A percentile compares a stretch with the other conserved stretches of the same genome.
Conservation (phyloP, 805 yeast species). For the Sungouiozyma ichnusensis region DNA sequence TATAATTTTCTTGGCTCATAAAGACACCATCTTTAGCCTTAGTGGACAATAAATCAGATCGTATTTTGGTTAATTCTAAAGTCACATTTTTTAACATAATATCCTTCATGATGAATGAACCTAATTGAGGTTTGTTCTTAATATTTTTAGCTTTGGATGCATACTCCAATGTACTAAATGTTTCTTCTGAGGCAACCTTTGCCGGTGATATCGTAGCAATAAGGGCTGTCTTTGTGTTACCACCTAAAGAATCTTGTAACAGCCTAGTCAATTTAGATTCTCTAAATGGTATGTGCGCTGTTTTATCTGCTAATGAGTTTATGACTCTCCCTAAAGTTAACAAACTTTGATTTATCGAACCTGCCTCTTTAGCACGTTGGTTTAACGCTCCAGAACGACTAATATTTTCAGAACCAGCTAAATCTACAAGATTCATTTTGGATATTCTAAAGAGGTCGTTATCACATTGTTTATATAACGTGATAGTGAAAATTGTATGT, state of each 20-base stretch:
- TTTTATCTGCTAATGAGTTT: constrained; percentile 54
- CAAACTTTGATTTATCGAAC: constrained; percentile 80
- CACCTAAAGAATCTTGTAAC: constrained; percentile 77
- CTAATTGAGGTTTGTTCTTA: constrained; percentile 59
- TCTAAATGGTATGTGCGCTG: constrained; percentile 72
- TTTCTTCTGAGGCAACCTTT: constrained; percentile 63
- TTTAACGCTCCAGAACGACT: constrained; percentile 78
- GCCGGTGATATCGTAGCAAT: constrained; percentile 88
- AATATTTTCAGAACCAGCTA: constrained; percentile 93
- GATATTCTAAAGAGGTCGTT: constrained; percentile 43
- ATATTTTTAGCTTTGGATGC: constrained; percentile 82
- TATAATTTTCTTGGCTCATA: constrained; percentile 50
- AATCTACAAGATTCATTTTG: constrained; percentile 79
- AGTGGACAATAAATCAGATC: constrained; percentile 51
- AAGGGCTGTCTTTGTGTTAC: constrained; percentile 74
- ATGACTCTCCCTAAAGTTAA: constrained; percentile 85
- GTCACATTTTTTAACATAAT: constrained; percentile 37
- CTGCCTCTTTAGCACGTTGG: constrained; percentile 87
- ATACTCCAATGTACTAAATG: constrained; percentile 75
- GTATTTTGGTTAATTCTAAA: constrained; percentile 38
- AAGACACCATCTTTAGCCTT: constrained; percentile 55
- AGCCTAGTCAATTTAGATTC: constrained; percentile 70
- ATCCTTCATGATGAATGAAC: constrained; percentile 47
- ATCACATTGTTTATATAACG: constrained; percentile 41
- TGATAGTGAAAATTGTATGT: constrained; percentile 64